phyloP scores from a whole-genome alignment of 129 eudicot genomes.

The Helianthus tuberosus region DNA sequence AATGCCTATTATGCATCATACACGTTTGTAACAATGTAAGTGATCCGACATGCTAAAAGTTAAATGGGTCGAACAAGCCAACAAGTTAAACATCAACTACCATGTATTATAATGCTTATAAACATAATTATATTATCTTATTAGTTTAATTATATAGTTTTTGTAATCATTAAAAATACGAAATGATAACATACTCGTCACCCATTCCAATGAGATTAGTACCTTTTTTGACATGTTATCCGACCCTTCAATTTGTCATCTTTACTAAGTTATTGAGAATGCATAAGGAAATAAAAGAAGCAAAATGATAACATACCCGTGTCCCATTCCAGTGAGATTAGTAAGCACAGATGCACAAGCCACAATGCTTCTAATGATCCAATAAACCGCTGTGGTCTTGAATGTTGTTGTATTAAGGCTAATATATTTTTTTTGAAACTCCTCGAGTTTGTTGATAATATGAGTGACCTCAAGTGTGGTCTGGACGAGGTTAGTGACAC shows the following conservation, averaged over 20 bases:
- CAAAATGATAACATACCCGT: no score
- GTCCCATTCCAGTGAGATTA: no score
- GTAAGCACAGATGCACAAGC: slow-evolving; percentile 65
- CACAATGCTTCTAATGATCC: slow-evolving; percentile 72
- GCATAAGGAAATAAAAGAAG: no score
- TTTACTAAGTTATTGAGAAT: no score
- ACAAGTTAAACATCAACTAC: not conserved
- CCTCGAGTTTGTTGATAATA: slow-evolving; percentile 66
- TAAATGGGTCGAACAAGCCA: not conserved
- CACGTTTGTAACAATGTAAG: not conserved
- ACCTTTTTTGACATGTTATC: no score
- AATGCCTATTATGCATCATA: slow-evolving; percentile 35
- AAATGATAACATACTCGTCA: slow-evolving; percentile 51
- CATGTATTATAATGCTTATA: not conserved
- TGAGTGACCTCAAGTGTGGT: slow-evolving; percentile 61
- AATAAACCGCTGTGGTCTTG: slow-evolving; percentile 48
- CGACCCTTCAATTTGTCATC: no score
- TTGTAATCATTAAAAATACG: not conserved
- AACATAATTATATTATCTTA: not conserved
- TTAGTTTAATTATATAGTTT: not conserved
- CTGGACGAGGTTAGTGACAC: slow-evolving; percentile 49
- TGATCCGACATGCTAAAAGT: not conserved
- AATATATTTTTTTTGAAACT: slow-evolving; percentile 57
- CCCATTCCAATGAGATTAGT: slow-evolving; percentile 74
- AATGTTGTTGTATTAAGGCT: slow-evolving; percentile 27